Base-by-base conservation (phyloP, 192 early-diverging fungal genomes). In the Rhizophagus clarus region DNA sequence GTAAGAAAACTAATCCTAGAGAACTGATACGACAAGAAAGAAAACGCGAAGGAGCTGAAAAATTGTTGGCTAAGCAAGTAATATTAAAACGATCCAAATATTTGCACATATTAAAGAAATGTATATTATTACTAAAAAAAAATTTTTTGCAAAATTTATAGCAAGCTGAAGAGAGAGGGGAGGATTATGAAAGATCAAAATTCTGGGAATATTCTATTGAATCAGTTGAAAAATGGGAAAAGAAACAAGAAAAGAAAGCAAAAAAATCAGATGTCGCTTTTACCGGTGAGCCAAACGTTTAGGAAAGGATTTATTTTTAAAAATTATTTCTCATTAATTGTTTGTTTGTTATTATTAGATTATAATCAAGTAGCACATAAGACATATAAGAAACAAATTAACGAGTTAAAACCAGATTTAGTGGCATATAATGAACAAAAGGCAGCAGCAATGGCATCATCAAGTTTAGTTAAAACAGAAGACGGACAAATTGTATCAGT, bases 201-300 rank as follows among this genome's bases (percentile, higher is more conserved):
- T 93, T 92, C 67, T 90, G 94, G 92, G 87, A 91, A 22, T 98
- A 97, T 79, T 94, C 95, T 22, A 92, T 92, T 12, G 95, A 97
- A 74, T 88, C 89, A 20, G 96, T 97, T 0, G 94, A 97, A 79
- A 86, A 85, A 32, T 97, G 95, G 94, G 90, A 96, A 49, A 89
- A 92, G 82, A 96, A 94, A 80, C 86, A 95, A 85, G 88, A 89
- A 37, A 90, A 91, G 79, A 92, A 94, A 75, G 87, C 80, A 20
- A 80, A 87, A 78, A 81, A 86, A 15, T 89, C 84, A 42, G 94
- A 98, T 47, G 89, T 87, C 61, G 95, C 92, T 31, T 98, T 98
- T 73, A 95, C 96, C 22, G 94, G 93, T 90, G 83, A 45, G 45
- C 45, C 12, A 51, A n/a, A 1, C 17, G 0, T 11, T 70, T 47